phyloP scores from a whole-genome alignment of 2,329 filamentous ascomycete genomes.

The Cephalotrichum gorgonifer region DNA sequence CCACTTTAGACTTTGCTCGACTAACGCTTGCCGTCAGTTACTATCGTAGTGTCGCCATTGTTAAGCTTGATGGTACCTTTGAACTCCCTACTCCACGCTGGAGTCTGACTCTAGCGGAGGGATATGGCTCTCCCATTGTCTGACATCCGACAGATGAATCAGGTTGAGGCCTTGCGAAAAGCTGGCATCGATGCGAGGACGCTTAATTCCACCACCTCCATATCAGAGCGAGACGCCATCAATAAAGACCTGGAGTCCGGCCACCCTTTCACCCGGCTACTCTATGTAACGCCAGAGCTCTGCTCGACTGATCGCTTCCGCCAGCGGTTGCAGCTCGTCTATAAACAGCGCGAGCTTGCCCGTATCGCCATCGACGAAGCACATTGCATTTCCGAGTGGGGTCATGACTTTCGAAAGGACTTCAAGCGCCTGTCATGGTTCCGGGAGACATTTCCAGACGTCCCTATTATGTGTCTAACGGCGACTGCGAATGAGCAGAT shows the following conservation, averaged over 20 bases:
- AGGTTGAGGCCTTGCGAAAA: constrained; percentile 69
- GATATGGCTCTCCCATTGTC: neutral
- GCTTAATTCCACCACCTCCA: constrained; percentile 73
- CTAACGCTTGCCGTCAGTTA: constrained; percentile 42
- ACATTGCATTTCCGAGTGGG: constrained; percentile 97
- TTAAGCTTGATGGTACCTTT: constrained; percentile 75
- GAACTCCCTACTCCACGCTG: neutral
- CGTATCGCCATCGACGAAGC: constrained; percentile 88
- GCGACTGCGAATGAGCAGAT: constrained; percentile 80
- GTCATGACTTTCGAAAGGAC: constrained; percentile 89
- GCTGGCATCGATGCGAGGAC: constrained; percentile 72
- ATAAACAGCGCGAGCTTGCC: constrained; percentile 75
- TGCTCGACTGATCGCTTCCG: constrained; percentile 73
- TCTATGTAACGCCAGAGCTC: constrained; percentile 90
- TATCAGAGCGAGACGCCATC: constrained; percentile 55
- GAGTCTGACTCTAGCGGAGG: neutral
- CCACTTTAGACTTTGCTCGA: neutral
- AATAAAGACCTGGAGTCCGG: constrained; percentile 77
- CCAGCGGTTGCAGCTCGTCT: constrained; percentile 58
- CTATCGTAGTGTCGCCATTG: constrained; percentile 81
- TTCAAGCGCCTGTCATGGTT: constrained; percentile 87
- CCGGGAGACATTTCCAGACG: constrained; percentile 66
- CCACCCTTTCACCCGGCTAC: constrained; percentile 69
- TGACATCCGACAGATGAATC: constrained; percentile 58
- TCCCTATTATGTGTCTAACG: constrained; percentile 87